Evolutionary conservation across 257 asterid species (phyloP), one percentile per base, ranked within the genome.

Genomic region (Solanum raphanifolium): DNA sequence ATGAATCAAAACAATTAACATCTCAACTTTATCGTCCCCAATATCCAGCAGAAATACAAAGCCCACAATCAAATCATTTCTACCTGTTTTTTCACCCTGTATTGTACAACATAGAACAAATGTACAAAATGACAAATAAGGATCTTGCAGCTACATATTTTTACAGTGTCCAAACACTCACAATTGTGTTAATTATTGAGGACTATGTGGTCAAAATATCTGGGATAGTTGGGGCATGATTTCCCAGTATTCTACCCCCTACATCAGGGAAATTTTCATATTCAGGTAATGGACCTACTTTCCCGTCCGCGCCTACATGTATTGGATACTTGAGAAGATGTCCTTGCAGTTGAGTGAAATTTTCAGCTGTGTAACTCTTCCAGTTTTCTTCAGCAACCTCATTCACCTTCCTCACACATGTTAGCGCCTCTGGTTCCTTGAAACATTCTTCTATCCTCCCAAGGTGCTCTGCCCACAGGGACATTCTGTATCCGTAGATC

Each of bases 391-490:
- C 92, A 36, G 94, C 98, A 82, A 96, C 88, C 83, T 90, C 90
- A 36, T 96, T 95, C 89, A 96, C 98, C 88, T 71, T 90, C 89
- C 89, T 90, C 69, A 96, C 94, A 20, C 99, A 96, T 86, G 93
- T 95, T 87, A 93, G 31, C 1, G 92, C 87, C 89, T 90, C 92
- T 9, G 98, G 95, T 88, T 93, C 94, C 18, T 90, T 48, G 55
- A 91, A 96, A 92, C 92, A 81, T 29, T 89, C 82, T 87, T 94
- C 96, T 4, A 91, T 65, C 84, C 52, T 75, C 43, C 96, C 99
- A 78, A 94, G 97, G 91, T 96, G 99, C 89, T 96, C 99, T 9
- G 94, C 93, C 99, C 99, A 96, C 86, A 96, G 90, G 13, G 99
- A 94, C 95, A 93, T 93, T 91, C 99, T 91, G 82, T 95, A 96